Percentiles rank a stretch among this genome's conserved stretches.
Conservation (phyloP, 768 basidiomycete species). For the Kwoniella dejecticola region DNA sequence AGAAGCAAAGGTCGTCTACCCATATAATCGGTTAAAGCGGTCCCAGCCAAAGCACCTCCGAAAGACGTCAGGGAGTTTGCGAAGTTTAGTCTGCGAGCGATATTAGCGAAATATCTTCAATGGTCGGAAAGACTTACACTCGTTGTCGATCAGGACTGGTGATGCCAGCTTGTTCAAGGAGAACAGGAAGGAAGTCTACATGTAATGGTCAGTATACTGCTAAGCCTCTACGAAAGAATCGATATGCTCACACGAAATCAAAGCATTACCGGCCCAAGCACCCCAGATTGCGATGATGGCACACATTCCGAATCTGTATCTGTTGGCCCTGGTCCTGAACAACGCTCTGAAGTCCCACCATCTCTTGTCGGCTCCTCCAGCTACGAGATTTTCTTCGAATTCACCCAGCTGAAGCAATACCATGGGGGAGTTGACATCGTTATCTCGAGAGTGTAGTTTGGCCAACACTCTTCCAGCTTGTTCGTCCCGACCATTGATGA, state of each 20-base stretch:
- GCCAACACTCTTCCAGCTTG: constrained; percentile 60
- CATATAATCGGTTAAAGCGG: constrained; percentile 60
- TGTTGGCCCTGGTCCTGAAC: constrained; percentile 60
- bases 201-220: not conserved
- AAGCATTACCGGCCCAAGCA: constrained; percentile 59
- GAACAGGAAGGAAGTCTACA: constrained; percentile 50
- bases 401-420: constrained; percentile 63
- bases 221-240: constrained; percentile 35
- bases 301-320: constrained; percentile 62
- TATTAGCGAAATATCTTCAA: not conserved
- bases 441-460: constrained; percentile 60
- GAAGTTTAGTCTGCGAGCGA: constrained; percentile 57
- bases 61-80: constrained; percentile 63
- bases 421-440: constrained; percentile 61
- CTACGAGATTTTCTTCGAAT: constrained; percentile 57
- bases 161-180: constrained; percentile 53
- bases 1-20: constrained; percentile 61
- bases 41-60: constrained; percentile 55
- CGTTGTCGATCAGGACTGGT: constrained; percentile 52
- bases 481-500: constrained; percentile 59
- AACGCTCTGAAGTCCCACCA: constrained; percentile 65
- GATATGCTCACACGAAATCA: constrained; percentile 56
- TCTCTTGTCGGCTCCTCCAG: constrained; percentile 52
- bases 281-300: constrained; percentile 61
- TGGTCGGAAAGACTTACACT: constrained; percentile 30